A percentile compares a stretch with the other conserved stretches of the same genome.
Conservation (phyloP, 257 asterid genomes). For the Voacanga thouarsii region DNA sequence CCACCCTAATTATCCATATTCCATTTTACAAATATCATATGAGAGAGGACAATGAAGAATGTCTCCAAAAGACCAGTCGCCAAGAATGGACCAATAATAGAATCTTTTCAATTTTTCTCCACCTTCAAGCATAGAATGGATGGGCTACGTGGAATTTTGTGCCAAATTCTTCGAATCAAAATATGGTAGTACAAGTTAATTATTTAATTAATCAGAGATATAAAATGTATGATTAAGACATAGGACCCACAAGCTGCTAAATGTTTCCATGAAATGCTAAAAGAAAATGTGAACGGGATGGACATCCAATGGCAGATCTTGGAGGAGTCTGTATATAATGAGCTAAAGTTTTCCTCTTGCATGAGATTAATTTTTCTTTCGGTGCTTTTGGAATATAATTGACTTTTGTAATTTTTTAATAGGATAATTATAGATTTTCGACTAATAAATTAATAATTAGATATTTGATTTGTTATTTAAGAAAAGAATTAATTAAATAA, state of each 20-base stretch:
- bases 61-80: slow-evolving; percentile 15
- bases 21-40: not conserved
- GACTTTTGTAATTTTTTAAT: slow-evolving; percentile 35
- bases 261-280: slow-evolving; percentile 22
- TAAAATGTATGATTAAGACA: slow-evolving; percentile 28
- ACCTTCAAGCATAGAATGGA: not conserved
- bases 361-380: slow-evolving; percentile 11
- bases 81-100: slow-evolving; percentile 23
- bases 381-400: slow-evolving; percentile 16
- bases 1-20: not conserved
- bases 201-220: slow-evolving; percentile 7
- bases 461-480: not conserved
- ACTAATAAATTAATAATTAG: not conserved
- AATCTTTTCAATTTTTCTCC: slow-evolving; percentile 1
- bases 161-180: slow-evolving; percentile 41
- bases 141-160: slow-evolving; percentile 34
- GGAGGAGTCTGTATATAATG: not conserved
- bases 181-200: not conserved
- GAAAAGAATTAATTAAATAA: not conserved
- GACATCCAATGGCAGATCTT: not conserved
- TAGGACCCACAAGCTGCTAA: slow-evolving; percentile 29
- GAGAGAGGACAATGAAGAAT: not conserved
- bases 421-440: not conserved
- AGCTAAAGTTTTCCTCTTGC: not conserved
- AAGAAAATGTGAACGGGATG: slow-evolving; percentile 31